A percentile compares a stretch with the other conserved stretches of the same genome.
Evolutionary conservation across 1,139 yeast genomes (phyloP).

Genomic region (Casaregolazyma suthepensis): DNA sequence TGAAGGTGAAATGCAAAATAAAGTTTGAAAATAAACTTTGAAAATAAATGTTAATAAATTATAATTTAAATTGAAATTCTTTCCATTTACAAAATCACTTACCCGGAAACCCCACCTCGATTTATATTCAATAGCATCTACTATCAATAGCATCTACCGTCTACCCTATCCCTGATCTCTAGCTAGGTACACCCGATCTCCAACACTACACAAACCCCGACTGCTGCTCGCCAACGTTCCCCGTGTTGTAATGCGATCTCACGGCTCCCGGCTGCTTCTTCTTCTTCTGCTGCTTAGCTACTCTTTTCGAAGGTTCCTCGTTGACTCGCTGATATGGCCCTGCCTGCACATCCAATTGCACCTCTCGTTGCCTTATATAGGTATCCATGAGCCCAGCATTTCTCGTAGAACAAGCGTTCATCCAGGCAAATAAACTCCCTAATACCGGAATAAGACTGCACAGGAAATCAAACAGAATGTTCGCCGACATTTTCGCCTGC

Average conservation of each 20-base stretch:
- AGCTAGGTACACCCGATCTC: not conserved
- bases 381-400: conserved; percentile 69
- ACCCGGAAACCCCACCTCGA: too few species aligned
- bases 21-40: too few species aligned
- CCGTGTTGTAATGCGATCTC: not conserved
- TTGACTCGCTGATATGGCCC: conserved; percentile 21
- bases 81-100: too few species aligned
- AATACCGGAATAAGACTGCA: conserved; percentile 73
- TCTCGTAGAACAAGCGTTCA: conserved; percentile 81
- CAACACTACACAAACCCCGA: not conserved
- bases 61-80: too few species aligned
- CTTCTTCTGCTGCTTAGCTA: conserved; percentile 1
- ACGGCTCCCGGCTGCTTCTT: not conserved
- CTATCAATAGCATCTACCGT: too few species aligned
- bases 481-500: conserved; percentile 64
- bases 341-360: conserved; percentile 11
- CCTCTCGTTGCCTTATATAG: conserved; percentile 25
- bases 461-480: conserved; percentile 64
- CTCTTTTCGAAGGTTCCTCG: conserved; percentile 4
- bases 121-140: too few species aligned
- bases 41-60: too few species aligned
- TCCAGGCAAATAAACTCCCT: conserved; percentile 72
- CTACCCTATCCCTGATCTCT: too few species aligned
- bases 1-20: not conserved
- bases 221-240: conserved; percentile 3